Conservation (phyloP, 768 basidiomycete genomes). For the Cyclocybe aegerita region DNA sequence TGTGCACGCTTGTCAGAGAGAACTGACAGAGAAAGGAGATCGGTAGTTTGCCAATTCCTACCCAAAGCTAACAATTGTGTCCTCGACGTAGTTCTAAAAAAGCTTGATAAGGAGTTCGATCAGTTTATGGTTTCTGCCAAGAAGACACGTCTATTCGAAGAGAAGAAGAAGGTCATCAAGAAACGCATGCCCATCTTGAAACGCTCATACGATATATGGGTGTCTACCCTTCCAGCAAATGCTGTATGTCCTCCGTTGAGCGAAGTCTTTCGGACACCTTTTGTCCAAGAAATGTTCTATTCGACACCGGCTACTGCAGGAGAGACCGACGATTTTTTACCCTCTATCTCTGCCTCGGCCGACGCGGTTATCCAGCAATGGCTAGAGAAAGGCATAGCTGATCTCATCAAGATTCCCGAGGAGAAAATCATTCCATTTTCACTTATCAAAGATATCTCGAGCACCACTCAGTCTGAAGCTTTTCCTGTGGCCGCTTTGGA, state of each 20-base stretch:
- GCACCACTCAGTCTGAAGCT: too few species aligned
- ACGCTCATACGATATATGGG: not conserved
- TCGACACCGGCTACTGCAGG: not conserved
- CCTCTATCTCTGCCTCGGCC: not conserved
- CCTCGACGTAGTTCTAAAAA: too few species aligned
- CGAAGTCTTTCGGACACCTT: not conserved
- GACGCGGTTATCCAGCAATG: slow-evolving; percentile 1
- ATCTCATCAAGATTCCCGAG: slow-evolving; percentile 2
- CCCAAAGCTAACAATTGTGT: too few species aligned
- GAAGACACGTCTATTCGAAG: not conserved
- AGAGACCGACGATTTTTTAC: not conserved
- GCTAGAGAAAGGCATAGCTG: not conserved
- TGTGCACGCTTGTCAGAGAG: slow-evolving; percentile 5
- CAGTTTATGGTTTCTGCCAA: not conserved
- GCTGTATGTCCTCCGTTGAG: not conserved
- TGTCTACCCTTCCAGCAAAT: not conserved
- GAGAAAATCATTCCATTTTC: too few species aligned
- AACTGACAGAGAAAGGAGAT: slow-evolving; percentile 10
- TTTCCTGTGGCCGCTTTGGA: slow-evolving; percentile 19
- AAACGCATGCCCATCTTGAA: slow-evolving; percentile 2
- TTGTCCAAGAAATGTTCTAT: not conserved
- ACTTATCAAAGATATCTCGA: too few species aligned
- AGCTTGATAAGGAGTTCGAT: too few species aligned
- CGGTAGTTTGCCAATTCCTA: too few species aligned
- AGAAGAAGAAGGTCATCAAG: not conserved